Evolutionary conservation across 169 alveolate species (phyloP).

Genomic region (Cryptosporidium parvum): DNA sequence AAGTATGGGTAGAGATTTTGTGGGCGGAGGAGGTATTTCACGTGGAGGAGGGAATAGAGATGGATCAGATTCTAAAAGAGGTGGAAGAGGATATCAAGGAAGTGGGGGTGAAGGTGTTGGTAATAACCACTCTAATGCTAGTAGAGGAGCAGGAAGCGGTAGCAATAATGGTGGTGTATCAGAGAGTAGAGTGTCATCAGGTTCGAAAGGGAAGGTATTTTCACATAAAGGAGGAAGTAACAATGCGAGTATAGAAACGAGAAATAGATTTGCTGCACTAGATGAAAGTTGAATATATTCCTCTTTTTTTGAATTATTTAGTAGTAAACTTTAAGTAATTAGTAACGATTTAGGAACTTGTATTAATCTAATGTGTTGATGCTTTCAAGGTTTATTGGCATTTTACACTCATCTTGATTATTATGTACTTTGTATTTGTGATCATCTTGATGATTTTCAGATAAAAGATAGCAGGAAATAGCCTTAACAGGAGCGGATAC

Average conservation of each 20-base stretch:
- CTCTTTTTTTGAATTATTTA: background rate
- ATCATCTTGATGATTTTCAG: constrained; percentile 39
- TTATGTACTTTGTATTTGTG: background rate
- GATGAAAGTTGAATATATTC: constrained; percentile 30
- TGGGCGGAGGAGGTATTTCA: background rate
- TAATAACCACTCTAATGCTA: background rate
- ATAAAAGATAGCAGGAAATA: constrained; percentile 40
- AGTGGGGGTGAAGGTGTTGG: background rate
- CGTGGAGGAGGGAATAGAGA: background rate
- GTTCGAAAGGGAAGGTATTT: constrained; percentile 17
- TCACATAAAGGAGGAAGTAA: constrained; percentile 20
- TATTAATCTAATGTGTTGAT: background rate
- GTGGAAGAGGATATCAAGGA: constrained; percentile 15
- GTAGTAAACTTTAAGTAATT: constrained; percentile 8
- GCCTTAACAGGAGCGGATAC: constrained; percentile 71
- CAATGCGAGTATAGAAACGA: constrained; percentile 36
- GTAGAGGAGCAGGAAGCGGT: background rate
- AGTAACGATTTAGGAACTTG: background rate
- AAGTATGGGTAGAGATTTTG: background rate
- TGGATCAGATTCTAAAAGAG: background rate
- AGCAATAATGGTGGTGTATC: background rate
- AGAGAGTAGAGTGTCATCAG: background rate
- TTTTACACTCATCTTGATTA: background rate
- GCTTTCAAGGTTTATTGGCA: background rate
- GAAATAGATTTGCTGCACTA: constrained; percentile 71